Base-by-base conservation (phyloP, 306 rosid genomes). In the Quercus ilex region DNA sequence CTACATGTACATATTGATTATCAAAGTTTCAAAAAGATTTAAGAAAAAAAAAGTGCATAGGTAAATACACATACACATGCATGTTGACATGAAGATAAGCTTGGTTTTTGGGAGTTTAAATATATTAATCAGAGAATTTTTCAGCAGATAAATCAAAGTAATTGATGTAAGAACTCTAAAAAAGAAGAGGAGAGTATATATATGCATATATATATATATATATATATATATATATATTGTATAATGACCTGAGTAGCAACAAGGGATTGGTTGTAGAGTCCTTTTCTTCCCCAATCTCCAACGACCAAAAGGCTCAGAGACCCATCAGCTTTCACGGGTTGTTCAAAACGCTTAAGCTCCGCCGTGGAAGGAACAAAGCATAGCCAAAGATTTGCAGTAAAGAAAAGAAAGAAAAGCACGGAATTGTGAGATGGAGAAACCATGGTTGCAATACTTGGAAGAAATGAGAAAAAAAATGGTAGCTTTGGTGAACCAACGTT, bases 221-320 rank as follows among this genome's bases (percentile, higher is more conserved):
- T 25, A 25, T 23, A 23, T 25, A 25, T 25, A 33, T n/a, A 28
- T 28, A 3, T 28, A 28, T 28, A 5, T 28, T 1, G 12, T 9
- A 38, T 38, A 38, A 21, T 11, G 69, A 92, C 94, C 93, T 87
- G 94, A 58, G 63, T 1, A 20, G 97, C 93, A 3, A 92, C 92
- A 81, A 81, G 4, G 57, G 97, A 86, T 82, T 92, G 94, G 74
- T 92, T 92, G 78, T 75, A 90, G 31, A 68, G 56, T 55, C 94
- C 97, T 51, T 77, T 60, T 74, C 97, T 85, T 78, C 97, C 97
- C 97, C 97, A 92, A 28, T 92, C 97, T 73, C 97, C 97, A 35
- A 92, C 60, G 18, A 87, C 93, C 41, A 92, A 73, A 70, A 92
- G 69, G 79, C 85, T 87, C 19, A 92, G 82, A 55, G 93, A 81